Conservation (phyloP, 2,329 filamentous ascomycete species). For the Tolypocladium inflatum region DNA sequence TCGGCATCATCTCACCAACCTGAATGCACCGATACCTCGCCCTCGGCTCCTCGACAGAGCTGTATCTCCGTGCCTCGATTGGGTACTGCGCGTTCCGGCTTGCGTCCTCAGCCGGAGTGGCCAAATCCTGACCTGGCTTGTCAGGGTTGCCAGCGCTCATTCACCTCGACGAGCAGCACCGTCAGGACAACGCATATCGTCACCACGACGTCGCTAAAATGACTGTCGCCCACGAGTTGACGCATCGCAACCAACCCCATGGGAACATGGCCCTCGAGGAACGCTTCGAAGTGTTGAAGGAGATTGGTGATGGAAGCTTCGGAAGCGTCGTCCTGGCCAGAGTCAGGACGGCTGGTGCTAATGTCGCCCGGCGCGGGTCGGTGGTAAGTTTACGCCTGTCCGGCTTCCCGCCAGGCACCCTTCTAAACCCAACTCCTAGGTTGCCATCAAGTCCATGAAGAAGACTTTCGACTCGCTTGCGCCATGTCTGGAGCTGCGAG, state of each 20-base stretch:
- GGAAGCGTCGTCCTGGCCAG: slow-evolving; percentile 89
- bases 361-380: slow-evolving; percentile 79
- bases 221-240: slow-evolving; percentile 51
- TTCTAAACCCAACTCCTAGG: slow-evolving; percentile 39
- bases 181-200: neutral
- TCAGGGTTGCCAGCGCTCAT: neutral
- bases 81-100: slow-evolving; percentile 13
- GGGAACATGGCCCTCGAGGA: slow-evolving; percentile 69
- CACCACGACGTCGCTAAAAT: neutral
- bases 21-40: slow-evolving; percentile 26
- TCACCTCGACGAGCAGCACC: neutral
- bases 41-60: slow-evolving; percentile 26
- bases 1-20: slow-evolving; percentile 9
- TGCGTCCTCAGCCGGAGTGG: slow-evolving; percentile 3
- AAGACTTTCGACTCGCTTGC: slow-evolving; percentile 93
- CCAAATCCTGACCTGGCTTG: neutral
- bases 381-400: slow-evolving; percentile 56
- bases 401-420: slow-evolving; percentile 1
- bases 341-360: slow-evolving; percentile 82
- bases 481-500: slow-evolving; percentile 84
- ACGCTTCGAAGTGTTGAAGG: slow-evolving; percentile 92
- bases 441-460: slow-evolving; percentile 99
- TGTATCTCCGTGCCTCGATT: slow-evolving; percentile 13
- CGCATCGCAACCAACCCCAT: slow-evolving; percentile 56
- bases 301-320: slow-evolving; percentile 98